These are phyloP conservation scores for Davidsoniella neocaledoniae DNA, from an alignment of 2,329 filamentous ascomycete genomes.

Conservation along the genomic window DNA sequence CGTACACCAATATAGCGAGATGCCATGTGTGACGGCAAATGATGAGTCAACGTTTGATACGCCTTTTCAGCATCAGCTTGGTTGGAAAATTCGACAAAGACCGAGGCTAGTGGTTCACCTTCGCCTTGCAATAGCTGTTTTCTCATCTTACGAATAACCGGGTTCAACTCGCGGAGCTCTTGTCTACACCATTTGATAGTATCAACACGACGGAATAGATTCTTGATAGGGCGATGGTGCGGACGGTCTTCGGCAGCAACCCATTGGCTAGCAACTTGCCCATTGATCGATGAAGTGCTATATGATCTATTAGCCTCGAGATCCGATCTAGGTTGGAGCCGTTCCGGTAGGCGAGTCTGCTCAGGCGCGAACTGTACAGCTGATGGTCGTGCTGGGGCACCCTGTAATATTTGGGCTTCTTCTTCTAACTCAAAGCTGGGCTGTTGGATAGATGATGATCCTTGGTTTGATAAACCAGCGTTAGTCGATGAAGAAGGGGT, in stretches of 20 bases:
- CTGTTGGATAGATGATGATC: no score
- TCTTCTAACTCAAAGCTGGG: no score
- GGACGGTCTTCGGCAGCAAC: conserved; percentile 57
- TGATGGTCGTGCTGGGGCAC: no score
- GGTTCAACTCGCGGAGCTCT: conserved; percentile 23
- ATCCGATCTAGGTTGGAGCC: conserved; percentile 16
- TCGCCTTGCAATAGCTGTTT: conserved; percentile 46
- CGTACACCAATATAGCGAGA: conserved; percentile 69
- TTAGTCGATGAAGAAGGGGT: no score
- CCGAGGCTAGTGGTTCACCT: conserved; percentile 47
- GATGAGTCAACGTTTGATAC: conserved; percentile 67
- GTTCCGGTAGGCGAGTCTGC: background rate
- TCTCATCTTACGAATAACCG: conserved; percentile 45
- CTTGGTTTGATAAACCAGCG: no score
- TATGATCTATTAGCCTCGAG: no score
- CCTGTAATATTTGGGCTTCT: no score
- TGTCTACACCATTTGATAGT: conserved; percentile 79
- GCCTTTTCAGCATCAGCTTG: conserved; percentile 74
- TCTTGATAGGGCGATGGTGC: conserved; percentile 48
- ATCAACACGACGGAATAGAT: conserved; percentile 78
- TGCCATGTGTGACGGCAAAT: conserved; percentile 67
- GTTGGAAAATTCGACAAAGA: conserved; percentile 83
- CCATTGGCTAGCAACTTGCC: conserved; percentile 53
- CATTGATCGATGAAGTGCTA: conserved; percentile 18
- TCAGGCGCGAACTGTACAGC: no score